phyloP scores from a whole-genome alignment of 1,284 basidiomycete species.

The Apiotrichum porosum region DNA sequence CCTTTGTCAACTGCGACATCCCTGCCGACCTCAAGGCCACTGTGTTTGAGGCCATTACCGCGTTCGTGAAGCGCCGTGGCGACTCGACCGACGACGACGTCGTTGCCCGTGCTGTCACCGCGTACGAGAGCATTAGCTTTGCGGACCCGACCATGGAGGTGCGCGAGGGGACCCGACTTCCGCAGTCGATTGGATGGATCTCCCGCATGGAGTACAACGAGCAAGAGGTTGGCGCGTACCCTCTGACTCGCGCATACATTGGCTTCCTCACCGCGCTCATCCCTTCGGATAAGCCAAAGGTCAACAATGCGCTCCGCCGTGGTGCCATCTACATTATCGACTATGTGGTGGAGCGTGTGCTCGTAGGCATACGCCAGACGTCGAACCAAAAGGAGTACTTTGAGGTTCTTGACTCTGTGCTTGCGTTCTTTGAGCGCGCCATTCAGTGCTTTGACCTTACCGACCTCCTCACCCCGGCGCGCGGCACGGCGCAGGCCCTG shows the following conservation, averaged over 20 bases:
- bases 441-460: constrained; percentile 74
- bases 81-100: constrained; percentile 63
- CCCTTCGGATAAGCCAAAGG: constrained; percentile 51
- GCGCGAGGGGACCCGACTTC: constrained; percentile 25
- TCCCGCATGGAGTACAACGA: constrained; percentile 68
- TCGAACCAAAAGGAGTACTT: constrained; percentile 75
- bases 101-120: constrained; percentile 60
- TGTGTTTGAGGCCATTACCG: constrained; percentile 73
- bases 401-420: constrained; percentile 76
- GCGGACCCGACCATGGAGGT: constrained; percentile 37
- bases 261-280: constrained; percentile 71
- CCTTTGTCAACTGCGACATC: constrained; percentile 70
- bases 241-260: constrained; percentile 81
- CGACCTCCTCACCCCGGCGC: constrained; percentile 33
- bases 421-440: constrained; percentile 79
- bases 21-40: constrained; percentile 87
- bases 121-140: constrained; percentile 68
- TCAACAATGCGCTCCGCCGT: constrained; percentile 55
- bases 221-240: constrained; percentile 69
- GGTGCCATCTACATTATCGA: constrained; percentile 76
- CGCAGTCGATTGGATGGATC: constrained; percentile 39
- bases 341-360: constrained; percentile 86
- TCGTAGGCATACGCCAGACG: too few relatives aligned
- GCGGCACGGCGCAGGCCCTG: constrained; percentile 32
- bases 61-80: constrained; percentile 74